A percentile compares a stretch with the other conserved stretches of the same genome.
Evolutionary conservation across 768 basidiomycete species (phyloP).

Genomic region (Suillus spraguei): DNA sequence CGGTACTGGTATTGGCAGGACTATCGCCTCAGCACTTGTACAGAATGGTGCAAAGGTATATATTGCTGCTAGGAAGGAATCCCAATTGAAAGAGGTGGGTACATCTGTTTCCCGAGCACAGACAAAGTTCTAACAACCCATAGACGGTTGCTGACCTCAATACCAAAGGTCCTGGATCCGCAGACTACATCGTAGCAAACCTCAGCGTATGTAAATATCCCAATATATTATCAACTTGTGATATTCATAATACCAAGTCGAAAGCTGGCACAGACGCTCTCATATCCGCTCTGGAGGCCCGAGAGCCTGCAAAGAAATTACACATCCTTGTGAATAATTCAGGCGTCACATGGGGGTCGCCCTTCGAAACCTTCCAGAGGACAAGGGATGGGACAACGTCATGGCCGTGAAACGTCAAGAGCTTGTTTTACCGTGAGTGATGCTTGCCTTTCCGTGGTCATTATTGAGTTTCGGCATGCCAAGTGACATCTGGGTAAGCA

Average conservation of each 20-base stretch:
- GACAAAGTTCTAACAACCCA: background rate
- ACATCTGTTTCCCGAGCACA: background rate
- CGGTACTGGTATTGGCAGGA: slow-evolving; percentile 79
- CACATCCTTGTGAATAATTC: slow-evolving; percentile 88
- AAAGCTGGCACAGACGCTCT: slow-evolving; percentile 81
- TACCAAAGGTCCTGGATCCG: slow-evolving; percentile 57
- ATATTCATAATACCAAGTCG: slow-evolving; percentile 42
- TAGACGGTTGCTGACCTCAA: slow-evolving; percentile 64
- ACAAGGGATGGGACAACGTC: slow-evolving; percentile 84
- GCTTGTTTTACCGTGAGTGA: slow-evolving; percentile 73
- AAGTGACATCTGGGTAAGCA: slow-evolving; percentile 48
- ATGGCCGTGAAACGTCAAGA: slow-evolving; percentile 86
- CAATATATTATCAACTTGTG: background rate
- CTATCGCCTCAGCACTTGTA: slow-evolving; percentile 82
- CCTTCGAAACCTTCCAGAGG: slow-evolving; percentile 75
- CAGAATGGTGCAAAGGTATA: slow-evolving; percentile 89
- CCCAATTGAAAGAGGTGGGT: slow-evolving; percentile 71
- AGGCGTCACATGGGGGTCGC: slow-evolving; percentile 78
- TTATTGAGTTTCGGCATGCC: slow-evolving; percentile 3
- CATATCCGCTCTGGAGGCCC: slow-evolving; percentile 64
- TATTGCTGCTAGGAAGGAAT: slow-evolving; percentile 84
- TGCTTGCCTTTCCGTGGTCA: slow-evolving; percentile 1
- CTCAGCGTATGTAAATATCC: slow-evolving; percentile 53
- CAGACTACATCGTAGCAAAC: slow-evolving; percentile 76
- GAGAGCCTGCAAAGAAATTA: slow-evolving; percentile 59